Base-by-base conservation (phyloP, 2,329 filamentous ascomycete genomes). In the Ceratocystis smalleyi region DNA sequence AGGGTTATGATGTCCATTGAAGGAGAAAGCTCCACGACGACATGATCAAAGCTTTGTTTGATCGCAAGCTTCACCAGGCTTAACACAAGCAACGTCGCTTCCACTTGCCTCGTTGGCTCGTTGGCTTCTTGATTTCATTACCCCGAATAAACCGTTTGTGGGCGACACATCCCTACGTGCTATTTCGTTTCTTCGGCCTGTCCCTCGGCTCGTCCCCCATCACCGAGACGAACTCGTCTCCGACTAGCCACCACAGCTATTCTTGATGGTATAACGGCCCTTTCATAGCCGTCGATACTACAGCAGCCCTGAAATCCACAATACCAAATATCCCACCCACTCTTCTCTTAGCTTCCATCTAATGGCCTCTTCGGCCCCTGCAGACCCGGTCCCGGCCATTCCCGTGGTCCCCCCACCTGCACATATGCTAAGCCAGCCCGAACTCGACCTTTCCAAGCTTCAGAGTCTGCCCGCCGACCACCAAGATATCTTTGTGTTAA, bases 401-500 rank as follows among this genome's bases (percentile, higher is more conserved):
- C 59, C 64, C 51, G 61, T 68, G 61, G 35, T 70, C 70, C 64
- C 68, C 69, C 66, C 69, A 69, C 65, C 71, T 65, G 70, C 71
- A 40, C 67, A 72, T 69, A 68, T 75, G 68, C 77, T 74, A 68
- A 75, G 78, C 67, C 86, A 83, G 71, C 86, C 86, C 61, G 88
- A 96, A 78, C 88, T 99, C 73, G 91, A 99, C 73, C 77, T 96
- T 69, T 78, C 85, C 71, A 96, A 96, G 79, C 85, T 99, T 59
- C 87, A 96, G 75, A 82, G 88, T 62, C 83, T 97, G 59, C 89
- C 92, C 54, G 84, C 89, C 63, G 94, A 99, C 76, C 94, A 99
- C 74, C 94, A 99, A 75, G 91, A 96, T 71, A 83, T 99, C 12
- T 95, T 94, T 74, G 82, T 99, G 68, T 81, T 99, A 67, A 95